Evolutionary conservation across 371 early-diverging fungal species (phyloP), one percentile per base, ranked within the genome.

Genomic region (Apophysomyces variabilis): DNA sequence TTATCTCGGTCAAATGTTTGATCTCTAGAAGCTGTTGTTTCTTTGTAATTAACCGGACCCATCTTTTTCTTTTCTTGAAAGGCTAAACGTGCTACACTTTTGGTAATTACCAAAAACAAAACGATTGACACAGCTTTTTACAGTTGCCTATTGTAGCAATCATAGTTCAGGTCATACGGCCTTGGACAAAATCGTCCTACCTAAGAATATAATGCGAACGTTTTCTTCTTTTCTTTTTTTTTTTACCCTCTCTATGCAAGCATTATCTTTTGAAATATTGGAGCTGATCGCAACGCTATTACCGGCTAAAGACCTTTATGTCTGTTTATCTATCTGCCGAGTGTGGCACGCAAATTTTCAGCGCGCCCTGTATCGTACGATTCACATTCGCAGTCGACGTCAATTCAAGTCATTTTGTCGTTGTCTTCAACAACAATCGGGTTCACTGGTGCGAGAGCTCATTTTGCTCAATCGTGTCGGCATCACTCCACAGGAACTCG

Each of bases 231-330:
- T 21, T 21, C 21, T 50, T 21, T 9, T 9, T 9, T 9, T 18
- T 26, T 26, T 26, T 3, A 26, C 3, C 32, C 3, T 26, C 3
- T 26, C 6, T 21, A 50, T 50, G 54, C 54, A 26, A 50, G n/a
- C 21, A 50, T 50, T 50, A 21, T 50, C 54, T 50, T 50, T 50
- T 50, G 54, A 50, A 21, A 50, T 50, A n/a, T 21, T 50, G 9
- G 18, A 50, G 54, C 21, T 21, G 21, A 50, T 50, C 8, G 54
- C 54, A 11, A 50, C 54, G 8, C 21, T 50, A 9, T 18, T 50
- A 50, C 21, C 54, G 11, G 54, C 54, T 7, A 50, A 50, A 5
- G 54, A 50, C 21, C 54, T 9, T 9, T 21, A 21, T 4, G 5
- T 26, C 5, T 50, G 21, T 21, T 26, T 50, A 21, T 21, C 8